phyloP scores from a whole-genome alignment of 2,329 filamentous ascomycete species.

The Knufia petricola region DNA sequence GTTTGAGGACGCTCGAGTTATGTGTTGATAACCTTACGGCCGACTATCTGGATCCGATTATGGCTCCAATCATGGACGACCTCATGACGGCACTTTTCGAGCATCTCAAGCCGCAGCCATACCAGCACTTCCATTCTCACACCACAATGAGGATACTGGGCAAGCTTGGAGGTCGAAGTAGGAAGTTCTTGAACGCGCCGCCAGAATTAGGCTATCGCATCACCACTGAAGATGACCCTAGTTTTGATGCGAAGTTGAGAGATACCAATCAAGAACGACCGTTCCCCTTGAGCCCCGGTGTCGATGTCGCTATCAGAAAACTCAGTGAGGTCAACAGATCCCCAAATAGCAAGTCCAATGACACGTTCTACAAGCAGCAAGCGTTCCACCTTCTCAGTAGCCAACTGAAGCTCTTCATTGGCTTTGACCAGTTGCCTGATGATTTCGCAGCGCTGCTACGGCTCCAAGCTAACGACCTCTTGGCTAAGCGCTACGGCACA shows the following conservation, averaged over 20 bases:
- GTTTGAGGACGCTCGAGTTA: slow-evolving; percentile 81
- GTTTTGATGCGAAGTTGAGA: slow-evolving; percentile 79
- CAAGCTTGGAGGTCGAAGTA: slow-evolving; percentile 88
- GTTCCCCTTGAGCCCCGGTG: slow-evolving; percentile 75
- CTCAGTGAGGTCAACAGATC: slow-evolving; percentile 68
- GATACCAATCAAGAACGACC: slow-evolving; percentile 82
- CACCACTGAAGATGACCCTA: slow-evolving; percentile 78
- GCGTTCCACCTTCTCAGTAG: slow-evolving; percentile 78
- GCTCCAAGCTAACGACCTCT: slow-evolving; percentile 78
- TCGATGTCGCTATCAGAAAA: slow-evolving; percentile 82
- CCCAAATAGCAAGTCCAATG: slow-evolving; percentile 48
- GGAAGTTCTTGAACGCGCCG: slow-evolving; percentile 88
- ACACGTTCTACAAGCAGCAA: slow-evolving; percentile 86
- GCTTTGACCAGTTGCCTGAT: slow-evolving; percentile 77
- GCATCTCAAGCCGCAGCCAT: slow-evolving; percentile 84
- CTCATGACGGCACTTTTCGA: slow-evolving; percentile 97
- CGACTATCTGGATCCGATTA: slow-evolving; percentile 95
- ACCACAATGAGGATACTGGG: slow-evolving; percentile 96
- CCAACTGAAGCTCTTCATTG: slow-evolving; percentile 83
- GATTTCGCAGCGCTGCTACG: slow-evolving; percentile 77
- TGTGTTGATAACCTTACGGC: slow-evolving; percentile 98
- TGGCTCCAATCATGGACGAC: slow-evolving; percentile 97
- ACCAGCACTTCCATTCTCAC: slow-evolving; percentile 95
- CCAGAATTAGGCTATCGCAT: slow-evolving; percentile 73
- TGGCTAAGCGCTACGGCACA: slow-evolving; percentile 60